Conservation (phyloP, 148 eudicot genomes). For the Rheum nobile region DNA sequence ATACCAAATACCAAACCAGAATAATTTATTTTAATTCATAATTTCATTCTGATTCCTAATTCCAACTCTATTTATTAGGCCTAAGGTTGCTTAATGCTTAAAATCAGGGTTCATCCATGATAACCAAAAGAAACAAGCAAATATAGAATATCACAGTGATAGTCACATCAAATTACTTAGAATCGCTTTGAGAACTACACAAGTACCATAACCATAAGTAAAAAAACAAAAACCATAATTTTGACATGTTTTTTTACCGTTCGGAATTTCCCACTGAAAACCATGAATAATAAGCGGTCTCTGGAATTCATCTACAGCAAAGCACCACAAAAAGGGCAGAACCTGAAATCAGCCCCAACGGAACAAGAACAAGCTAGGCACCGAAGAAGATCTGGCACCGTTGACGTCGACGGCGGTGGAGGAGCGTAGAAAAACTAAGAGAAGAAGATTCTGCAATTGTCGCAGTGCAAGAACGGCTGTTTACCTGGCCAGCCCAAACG, state of each 20-base stretch:
- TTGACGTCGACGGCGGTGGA: constrained; percentile 12
- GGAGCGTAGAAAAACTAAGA: constrained; percentile 32
- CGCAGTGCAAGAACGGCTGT: constrained; percentile 48
- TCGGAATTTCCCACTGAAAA: neutral
- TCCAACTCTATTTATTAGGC: too few relatives aligned
- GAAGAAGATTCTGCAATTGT: constrained; percentile 40
- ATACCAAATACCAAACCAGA: too few relatives aligned
- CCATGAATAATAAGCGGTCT: neutral
- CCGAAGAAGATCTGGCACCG: constrained; percentile 14
- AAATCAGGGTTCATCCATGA: neutral
- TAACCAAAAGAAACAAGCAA: neutral
- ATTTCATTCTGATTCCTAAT: too few relatives aligned
- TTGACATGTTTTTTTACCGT: too few relatives aligned
- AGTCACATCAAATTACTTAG: neutral
- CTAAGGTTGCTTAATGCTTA: too few relatives aligned
- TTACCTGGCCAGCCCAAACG: constrained; percentile 72
- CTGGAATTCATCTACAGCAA: constrained; percentile 21
- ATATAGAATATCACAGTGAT: neutral
- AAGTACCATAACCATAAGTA: neutral
- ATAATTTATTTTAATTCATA: too few relatives aligned
- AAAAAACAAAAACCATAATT: neutral
- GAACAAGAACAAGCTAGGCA: constrained; percentile 46
- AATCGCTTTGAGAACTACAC: neutral
- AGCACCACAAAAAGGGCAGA: constrained; percentile 81
- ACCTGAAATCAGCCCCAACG: constrained; percentile 46